These are phyloP conservation scores for Allantophomopsis lycopodina DNA, from an alignment of 2,329 filamentous ascomycete species.

Conservation along the genomic window DNA sequence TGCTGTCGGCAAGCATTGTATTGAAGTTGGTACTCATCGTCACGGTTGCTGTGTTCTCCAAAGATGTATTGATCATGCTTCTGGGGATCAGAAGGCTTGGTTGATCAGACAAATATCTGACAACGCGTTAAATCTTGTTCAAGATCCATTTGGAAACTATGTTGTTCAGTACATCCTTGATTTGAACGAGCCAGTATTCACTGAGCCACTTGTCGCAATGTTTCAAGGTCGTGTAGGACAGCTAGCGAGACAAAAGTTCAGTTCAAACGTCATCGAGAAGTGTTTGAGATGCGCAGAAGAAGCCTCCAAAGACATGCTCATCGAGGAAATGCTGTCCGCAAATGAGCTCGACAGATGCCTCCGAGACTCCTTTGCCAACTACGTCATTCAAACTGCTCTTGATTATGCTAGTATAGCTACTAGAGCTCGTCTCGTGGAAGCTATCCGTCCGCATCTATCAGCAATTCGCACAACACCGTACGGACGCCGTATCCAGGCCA, in stretches of 20 bases:
- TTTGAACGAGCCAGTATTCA: conserved; percentile 76
- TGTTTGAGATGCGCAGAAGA: conserved; percentile 73
- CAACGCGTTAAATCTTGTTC: conserved; percentile 78
- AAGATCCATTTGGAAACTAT: conserved; percentile 97
- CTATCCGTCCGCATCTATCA: conserved; percentile 73
- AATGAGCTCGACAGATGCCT: conserved; percentile 78
- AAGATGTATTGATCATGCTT: conserved; percentile 94
- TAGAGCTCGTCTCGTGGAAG: conserved; percentile 66
- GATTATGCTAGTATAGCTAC: conserved; percentile 66
- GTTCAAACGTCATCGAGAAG: conserved; percentile 98
- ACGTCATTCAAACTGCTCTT: conserved; percentile 92
- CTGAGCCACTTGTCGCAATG: conserved; percentile 70
- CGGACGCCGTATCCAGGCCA: conserved; percentile 83
- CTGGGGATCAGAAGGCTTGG: conserved; percentile 75
- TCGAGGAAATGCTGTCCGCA: conserved; percentile 66
- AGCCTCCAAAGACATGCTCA: conserved; percentile 64
- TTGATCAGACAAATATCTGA: conserved; percentile 78
- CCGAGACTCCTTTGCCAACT: conserved; percentile 90
- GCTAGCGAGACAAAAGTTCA: conserved; percentile 93
- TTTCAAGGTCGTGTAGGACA: conserved; percentile 62
- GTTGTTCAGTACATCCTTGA: conserved; percentile 98
- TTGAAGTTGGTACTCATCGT: conserved; percentile 89
- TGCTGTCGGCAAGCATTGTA: conserved; percentile 74
- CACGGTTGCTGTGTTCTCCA: conserved; percentile 97
- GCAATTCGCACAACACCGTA: conserved; percentile 84